A percentile compares a stretch with the other conserved stretches of the same genome.
phyloP scores from a whole-genome alignment of 768 basidiomycete species.

The Amanita fuliginea region DNA sequence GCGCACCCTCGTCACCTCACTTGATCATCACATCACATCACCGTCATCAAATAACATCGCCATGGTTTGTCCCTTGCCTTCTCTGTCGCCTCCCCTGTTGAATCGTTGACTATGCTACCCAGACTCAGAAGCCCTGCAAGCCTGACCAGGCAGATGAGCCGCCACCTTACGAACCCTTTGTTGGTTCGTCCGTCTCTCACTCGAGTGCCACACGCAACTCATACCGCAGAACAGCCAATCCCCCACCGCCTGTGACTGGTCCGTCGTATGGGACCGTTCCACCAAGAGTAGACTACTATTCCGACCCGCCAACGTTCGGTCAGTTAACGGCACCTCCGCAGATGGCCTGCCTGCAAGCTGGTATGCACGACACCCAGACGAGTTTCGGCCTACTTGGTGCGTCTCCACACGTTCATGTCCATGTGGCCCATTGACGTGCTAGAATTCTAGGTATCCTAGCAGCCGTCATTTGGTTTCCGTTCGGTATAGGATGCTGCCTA shows the following conservation, averaged over 20 bases:
- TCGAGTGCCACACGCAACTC: not conserved
- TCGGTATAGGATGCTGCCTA: slow-evolving; percentile 69
- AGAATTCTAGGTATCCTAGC: slow-evolving; percentile 61
- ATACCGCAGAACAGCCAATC: not conserved
- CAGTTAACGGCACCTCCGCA: slow-evolving; percentile 56
- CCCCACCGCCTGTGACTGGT: not conserved
- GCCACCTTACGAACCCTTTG: not conserved
- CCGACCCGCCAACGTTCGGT: slow-evolving; percentile 49
- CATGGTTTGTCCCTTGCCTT: not conserved
- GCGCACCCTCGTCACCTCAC: too few species aligned
- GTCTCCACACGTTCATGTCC: slow-evolving; percentile 12
- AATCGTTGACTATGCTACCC: not conserved
- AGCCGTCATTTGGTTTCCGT: slow-evolving; percentile 79
- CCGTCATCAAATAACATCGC: not conserved
- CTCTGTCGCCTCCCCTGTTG: not conserved
- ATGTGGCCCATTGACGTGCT: slow-evolving; percentile 1
- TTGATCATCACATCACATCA: too few species aligned
- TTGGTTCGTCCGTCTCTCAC: not conserved
- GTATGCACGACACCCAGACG: slow-evolving; percentile 49
- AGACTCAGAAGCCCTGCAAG: not conserved
- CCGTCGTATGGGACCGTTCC: slow-evolving; percentile 20
- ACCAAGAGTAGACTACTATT: slow-evolving; percentile 58
- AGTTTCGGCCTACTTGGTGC: slow-evolving; percentile 63
- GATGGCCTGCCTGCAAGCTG: slow-evolving; percentile 75
- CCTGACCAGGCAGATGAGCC: not conserved